Conservation (phyloP, 2,329 filamentous ascomycete genomes). For the Cryphonectria radicalis region DNA sequence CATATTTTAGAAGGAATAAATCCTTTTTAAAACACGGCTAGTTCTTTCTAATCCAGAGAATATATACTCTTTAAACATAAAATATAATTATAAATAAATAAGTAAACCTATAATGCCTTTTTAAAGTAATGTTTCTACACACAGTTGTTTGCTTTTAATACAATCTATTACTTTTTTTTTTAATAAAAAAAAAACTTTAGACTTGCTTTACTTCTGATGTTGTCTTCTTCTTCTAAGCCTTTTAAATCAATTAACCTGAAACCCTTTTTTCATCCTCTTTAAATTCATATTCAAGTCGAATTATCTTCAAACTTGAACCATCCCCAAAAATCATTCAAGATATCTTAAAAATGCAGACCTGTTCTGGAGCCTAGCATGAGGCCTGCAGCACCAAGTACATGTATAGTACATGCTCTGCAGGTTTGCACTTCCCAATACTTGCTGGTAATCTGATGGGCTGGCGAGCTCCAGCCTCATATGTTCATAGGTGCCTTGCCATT, state of each 20-base stretch:
- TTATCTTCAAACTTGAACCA: not conserved
- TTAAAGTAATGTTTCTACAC: not conserved
- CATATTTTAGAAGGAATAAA: not conserved
- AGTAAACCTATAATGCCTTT: too few species aligned
- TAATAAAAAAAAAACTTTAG: not conserved
- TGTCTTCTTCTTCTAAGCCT: not conserved
- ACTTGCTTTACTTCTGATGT: not conserved
- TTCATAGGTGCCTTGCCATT: not conserved
- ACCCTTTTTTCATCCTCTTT: not conserved
- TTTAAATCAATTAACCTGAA: not conserved
- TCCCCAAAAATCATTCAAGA: not conserved
- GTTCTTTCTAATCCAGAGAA: not conserved
- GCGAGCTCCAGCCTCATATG: not conserved
- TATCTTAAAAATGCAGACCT: not conserved
- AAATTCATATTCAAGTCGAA: not conserved
- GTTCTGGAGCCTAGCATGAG: not conserved
- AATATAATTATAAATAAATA: not conserved
- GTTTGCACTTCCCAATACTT: not conserved
- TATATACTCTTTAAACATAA: not conserved
- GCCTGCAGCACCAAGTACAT: not conserved
- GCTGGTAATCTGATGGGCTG: not conserved
- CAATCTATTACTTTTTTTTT: not conserved
- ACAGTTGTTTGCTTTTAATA: not conserved
- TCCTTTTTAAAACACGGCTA: not conserved
- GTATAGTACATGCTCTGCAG: not conserved